Evolutionary conservation across 257 asterid species (phyloP).

Genomic region (Lantana camara): DNA sequence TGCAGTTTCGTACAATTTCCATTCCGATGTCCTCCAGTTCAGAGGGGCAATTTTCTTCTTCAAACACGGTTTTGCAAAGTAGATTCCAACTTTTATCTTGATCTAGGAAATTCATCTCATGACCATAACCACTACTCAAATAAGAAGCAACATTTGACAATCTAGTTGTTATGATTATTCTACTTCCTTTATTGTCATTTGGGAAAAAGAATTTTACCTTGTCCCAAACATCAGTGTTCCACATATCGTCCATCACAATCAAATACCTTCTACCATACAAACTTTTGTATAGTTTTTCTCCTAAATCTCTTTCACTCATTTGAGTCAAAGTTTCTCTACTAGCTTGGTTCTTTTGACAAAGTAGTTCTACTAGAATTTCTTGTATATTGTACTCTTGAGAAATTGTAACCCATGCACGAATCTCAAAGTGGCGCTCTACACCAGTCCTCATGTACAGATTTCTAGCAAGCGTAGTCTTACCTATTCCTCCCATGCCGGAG

Average conservation of each 20-base stretch:
- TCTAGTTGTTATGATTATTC: conserved; percentile 30
- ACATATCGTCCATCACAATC: conserved; percentile 19
- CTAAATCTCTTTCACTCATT: not conserved
- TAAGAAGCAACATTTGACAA: not conserved
- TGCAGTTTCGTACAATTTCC: conserved; percentile 21
- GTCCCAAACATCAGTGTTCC: conserved; percentile 16
- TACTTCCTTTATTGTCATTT: conserved; percentile 1
- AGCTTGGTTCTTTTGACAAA: not conserved
- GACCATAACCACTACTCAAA: not conserved
- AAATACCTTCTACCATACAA: conserved; percentile 1
- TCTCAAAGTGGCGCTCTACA: not conserved
- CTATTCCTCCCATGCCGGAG: too few species aligned
- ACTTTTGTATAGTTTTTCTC: not conserved
- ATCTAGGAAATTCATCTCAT: conserved; percentile 14
- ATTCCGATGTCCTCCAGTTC: conserved; percentile 27
- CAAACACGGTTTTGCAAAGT: conserved; percentile 8
- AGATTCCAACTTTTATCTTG: conserved; percentile 18
- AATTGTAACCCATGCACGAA: conserved; percentile 15
- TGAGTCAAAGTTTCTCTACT: not conserved
- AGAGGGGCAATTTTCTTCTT: conserved; percentile 9
- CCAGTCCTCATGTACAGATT: not conserved
- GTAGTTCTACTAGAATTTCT: too few species aligned
- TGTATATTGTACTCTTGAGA: conserved; percentile 1
- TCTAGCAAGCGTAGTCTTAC: conserved; percentile 12
- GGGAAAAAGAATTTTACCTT: not conserved